These are phyloP conservation scores for Gillenia trifoliata DNA, from an alignment of 306 rosid genomes.

Conservation along the genomic window DNA sequence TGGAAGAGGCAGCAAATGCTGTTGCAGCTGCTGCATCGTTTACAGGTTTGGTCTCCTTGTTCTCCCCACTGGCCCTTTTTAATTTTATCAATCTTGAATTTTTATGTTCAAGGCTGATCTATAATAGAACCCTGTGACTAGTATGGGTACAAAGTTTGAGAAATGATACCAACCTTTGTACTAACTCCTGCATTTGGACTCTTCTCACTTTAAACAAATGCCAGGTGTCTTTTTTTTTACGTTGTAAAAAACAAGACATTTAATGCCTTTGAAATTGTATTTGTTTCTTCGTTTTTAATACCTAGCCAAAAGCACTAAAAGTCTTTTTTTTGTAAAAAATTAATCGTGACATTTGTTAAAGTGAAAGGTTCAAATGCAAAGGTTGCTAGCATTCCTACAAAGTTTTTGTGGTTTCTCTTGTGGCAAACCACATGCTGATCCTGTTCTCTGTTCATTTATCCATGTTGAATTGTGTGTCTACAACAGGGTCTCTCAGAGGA, in stretches of 20 bases:
- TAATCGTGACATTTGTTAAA: neutral
- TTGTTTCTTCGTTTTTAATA: neutral
- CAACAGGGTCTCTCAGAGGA: constrained; percentile 94
- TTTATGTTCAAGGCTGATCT: neutral
- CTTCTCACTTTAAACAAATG: neutral
- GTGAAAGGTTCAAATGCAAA: neutral
- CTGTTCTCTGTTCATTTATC: constrained; percentile 18
- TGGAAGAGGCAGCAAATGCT: constrained; percentile 85
- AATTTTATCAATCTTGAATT: neutral
- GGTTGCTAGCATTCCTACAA: neutral
- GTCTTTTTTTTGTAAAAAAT: no score
- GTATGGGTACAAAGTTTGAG: neutral
- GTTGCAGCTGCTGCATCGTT: constrained; percentile 88
- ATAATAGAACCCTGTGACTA: neutral
- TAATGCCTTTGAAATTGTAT: neutral
- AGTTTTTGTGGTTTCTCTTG: neutral
- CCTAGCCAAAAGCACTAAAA: neutral
- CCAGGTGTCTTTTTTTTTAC: neutral
- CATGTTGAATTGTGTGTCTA: constrained; percentile 24
- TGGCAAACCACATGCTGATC: neutral
- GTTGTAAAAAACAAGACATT: neutral
- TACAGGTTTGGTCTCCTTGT: constrained; percentile 53
- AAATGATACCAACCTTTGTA: neutral
- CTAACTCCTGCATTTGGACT: neutral
- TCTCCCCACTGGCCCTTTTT: neutral